Evolutionary conservation across 805 yeast genomes (phyloP), one percentile per base, ranked within the genome.

Genomic region (Kluyveromyces wickerhamii): DNA sequence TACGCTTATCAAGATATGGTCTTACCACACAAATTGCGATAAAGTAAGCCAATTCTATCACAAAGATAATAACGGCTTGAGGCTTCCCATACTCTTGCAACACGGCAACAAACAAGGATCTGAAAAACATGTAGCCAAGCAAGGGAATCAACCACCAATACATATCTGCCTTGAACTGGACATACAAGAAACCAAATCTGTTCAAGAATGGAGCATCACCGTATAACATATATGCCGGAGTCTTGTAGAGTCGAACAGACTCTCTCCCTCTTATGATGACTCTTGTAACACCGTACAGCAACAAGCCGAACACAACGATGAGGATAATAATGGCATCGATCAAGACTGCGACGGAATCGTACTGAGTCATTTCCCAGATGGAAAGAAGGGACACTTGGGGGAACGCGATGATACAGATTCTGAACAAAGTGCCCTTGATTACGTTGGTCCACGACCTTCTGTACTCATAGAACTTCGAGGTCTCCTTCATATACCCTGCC

Each of bases 1-100:
- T 88, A 63, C 94, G 72, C 60, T 81, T 86, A 63, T 92, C 96
- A 88, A 92, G 78, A 59, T 74, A 92, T 8, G 98, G 98, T 59
- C 92, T 74, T 37, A 71, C 63, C 71, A 74, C 72, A 51, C 87
- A 78, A 18, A 87, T 49, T 0, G 67, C 65, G 22, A 71, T 70
- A 42, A 83, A 75, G 60, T 79, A 87, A 15, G 72, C 46, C 35
- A 89, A 63, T 57, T 92, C 97, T 41, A 84, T 65, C 12, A 68
- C 77, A 50, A 89, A 82, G 7, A 88, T 69, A 33, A 82, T 65
- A 42, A 85, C 69, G 1, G 95, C 83, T 55, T 83, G 96, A 4
- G 71, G 79, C 49, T 79, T 82, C 41, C 98, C 97, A 21, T 74
- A 69, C 7, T 57, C 48, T 60, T 92, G 98, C 40, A 87, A 68